Evolutionary conservation across 2,329 filamentous ascomycete genomes (phyloP), one percentile per base, ranked within the genome.

Genomic region (Hypoxylon sp.): DNA sequence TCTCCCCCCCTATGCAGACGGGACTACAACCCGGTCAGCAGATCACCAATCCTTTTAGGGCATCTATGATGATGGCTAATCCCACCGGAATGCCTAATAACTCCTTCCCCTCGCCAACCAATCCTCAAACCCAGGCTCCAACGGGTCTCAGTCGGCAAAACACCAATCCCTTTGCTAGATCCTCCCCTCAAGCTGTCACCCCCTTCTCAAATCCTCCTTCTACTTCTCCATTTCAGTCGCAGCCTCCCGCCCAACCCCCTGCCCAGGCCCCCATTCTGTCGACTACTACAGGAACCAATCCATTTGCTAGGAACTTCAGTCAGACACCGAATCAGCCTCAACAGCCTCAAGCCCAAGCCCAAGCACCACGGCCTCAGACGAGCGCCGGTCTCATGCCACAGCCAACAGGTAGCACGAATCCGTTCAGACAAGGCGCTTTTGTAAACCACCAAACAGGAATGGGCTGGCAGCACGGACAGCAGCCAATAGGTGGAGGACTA

Each of bases 11-110:
- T 39, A 76, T 78, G 74, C 77, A 79, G 78, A 74, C 84, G 74
- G 75, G 76, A 55, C 76, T 85, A 69, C 80, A 83, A 75, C 83
- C 80, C 24, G 85, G 85, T 65, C 86, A 85, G 77, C 88, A 90
- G 74, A 90, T 84, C 22, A 97, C 94, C 6, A 99, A 99, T 78
- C 96, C 96, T 0, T 99, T 99, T 87, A 88, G 96, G 46, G 92
- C 94, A 77, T 98, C 95, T 1, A 95, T 95, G 90, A 84, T 97
- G 82, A 85, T 86, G 83, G 82, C 78, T 67, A 84, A 86, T 75
- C 81, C 82, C 19, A 88, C 88, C 6, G 86, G 86, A 51, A 78
- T 83, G 71, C 74, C 80, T 46, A 76, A 77, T 31, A 78, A 81
- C 24, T 74, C 78, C 58, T 79, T 83, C 59, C 81, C 83, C 24